phyloP scores from a whole-genome alignment of 306 rosid species.

The Begonia loranthoides region DNA sequence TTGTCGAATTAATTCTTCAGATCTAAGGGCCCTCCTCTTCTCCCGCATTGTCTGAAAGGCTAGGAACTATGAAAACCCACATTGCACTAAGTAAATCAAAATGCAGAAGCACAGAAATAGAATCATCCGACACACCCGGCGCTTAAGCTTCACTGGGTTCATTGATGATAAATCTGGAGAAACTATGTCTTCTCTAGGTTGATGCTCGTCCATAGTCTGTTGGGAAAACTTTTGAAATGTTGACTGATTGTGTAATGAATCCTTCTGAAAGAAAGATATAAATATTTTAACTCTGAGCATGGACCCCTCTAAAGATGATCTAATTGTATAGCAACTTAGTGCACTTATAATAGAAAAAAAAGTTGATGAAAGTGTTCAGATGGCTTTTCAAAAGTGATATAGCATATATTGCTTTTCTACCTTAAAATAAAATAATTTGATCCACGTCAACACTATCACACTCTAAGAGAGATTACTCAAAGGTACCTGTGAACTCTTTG shows the following conservation, averaged over 20 bases:
- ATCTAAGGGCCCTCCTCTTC: constrained; percentile 67
- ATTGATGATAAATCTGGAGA: constrained; percentile 26
- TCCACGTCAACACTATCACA: no score
- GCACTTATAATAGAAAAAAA: constrained; percentile 8
- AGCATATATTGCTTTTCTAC: no score
- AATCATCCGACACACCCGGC: constrained; percentile 40
- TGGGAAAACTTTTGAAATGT: constrained; percentile 25
- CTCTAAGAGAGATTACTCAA: neutral
- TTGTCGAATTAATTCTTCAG: constrained; percentile 40
- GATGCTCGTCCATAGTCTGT: constrained; percentile 25
- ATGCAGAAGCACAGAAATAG: constrained; percentile 6
- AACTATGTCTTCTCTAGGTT: constrained; percentile 34
- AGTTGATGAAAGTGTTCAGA: neutral
- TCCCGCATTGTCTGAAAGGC: constrained; percentile 52
- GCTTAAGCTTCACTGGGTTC: constrained; percentile 79
- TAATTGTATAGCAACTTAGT: constrained; percentile 5
- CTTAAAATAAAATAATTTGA: neutral
- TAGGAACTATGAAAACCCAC: constrained; percentile 13
- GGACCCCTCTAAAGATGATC: constrained; percentile 6
- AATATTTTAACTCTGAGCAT: constrained; percentile 12
- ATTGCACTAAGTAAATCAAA: constrained; percentile 9
- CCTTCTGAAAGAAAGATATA: constrained; percentile 30
- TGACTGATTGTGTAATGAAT: constrained; percentile 25
- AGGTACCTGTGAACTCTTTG: constrained; percentile 48
- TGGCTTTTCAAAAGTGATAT: no score